Percentiles rank a stretch among this genome's conserved stretches.
phyloP scores from a whole-genome alignment of 78 protist species.

The Isochrysis galbana region DNA sequence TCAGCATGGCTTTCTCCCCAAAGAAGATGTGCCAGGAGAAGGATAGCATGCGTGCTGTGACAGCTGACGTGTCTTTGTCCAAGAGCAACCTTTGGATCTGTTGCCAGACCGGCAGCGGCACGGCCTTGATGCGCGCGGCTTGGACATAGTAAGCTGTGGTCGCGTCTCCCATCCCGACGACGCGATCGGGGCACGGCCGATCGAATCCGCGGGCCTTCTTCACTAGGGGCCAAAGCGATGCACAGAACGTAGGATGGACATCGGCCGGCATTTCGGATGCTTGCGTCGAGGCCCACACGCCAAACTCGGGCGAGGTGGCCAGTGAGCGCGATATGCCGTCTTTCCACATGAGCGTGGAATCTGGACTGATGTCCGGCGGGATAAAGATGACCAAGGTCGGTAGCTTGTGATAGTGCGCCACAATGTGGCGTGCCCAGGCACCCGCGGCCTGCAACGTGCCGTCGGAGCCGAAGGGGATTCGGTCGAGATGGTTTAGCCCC shows the following conservation, averaged over 20 bases:
- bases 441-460: not conserved
- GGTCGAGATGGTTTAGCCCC: constrained; percentile 27
- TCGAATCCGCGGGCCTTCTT: not conserved
- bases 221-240: not conserved
- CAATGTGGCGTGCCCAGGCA: not conserved
- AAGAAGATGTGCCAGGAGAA: not conserved
- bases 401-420: not conserved
- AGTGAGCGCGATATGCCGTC: not conserved
- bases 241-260: not conserved
- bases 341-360: not conserved
- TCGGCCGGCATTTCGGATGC: too few relatives aligned
- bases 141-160: not conserved
- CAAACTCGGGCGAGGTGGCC: not conserved
- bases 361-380: not conserved
- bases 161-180: not conserved
- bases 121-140: not conserved
- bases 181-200: not conserved
- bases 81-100: not conserved
- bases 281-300: not conserved
- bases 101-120: not conserved
- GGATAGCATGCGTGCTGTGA: not conserved
- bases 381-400: not conserved
- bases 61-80: not conserved
- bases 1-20: not conserved
- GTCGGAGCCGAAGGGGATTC: not conserved